phyloP scores from a whole-genome alignment of 805 yeast species.

The Wickerhamiella alocasiicola region DNA sequence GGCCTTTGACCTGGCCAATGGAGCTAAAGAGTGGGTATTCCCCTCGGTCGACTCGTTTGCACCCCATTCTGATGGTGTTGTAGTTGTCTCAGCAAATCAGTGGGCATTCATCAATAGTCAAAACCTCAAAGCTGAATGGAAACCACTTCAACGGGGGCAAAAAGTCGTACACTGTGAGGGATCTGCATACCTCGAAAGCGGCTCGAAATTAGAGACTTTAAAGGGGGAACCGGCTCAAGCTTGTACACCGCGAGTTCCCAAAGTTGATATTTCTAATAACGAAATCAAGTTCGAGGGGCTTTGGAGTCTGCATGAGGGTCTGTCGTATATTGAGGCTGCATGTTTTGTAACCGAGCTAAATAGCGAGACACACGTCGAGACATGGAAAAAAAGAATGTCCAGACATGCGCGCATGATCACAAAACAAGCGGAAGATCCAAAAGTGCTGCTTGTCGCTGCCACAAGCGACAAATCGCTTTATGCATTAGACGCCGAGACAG shows the following conservation, averaged over 20 bases:
- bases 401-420: constrained; percentile 1
- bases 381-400: neutral
- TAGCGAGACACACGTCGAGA: neutral
- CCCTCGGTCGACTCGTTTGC: constrained; percentile 6
- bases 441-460: neutral
- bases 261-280: neutral
- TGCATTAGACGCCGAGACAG: neutral
- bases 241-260: neutral
- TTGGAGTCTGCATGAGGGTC: constrained; percentile 7
- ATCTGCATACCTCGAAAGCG: neutral
- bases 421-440: neutral
- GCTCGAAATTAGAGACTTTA: no score
- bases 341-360: constrained; percentile 1
- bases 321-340: constrained; percentile 1
- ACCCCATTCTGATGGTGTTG: neutral
- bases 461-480: constrained; percentile 3
- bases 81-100: neutral
- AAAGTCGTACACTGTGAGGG: neutral
- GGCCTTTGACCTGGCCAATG: neutral
- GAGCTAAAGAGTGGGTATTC: constrained; percentile 6
- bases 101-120: neutral
- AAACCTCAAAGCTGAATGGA: neutral
- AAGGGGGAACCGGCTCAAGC: neutral
- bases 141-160: neutral
- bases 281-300: neutral